These are phyloP conservation scores for Aspergillus nomiae DNA, from an alignment of 2,329 filamentous ascomycete genomes.

Conservation along the genomic window DNA sequence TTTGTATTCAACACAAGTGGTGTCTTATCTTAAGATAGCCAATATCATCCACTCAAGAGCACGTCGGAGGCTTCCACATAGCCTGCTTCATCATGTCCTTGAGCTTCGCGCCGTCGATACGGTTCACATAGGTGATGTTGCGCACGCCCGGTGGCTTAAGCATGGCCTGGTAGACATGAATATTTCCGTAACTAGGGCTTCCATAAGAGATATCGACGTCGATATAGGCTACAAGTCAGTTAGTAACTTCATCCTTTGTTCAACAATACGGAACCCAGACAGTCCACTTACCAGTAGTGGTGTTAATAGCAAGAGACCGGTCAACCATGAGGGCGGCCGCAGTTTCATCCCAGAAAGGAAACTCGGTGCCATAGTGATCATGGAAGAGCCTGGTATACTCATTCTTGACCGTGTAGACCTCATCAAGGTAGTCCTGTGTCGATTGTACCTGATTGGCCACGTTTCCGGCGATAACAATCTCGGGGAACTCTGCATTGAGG, in stretches of 20 bases:
- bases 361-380: slow-evolving; percentile 41
- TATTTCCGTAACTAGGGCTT: slow-evolving; percentile 46
- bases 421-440: slow-evolving; percentile 41
- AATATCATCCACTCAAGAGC: not conserved
- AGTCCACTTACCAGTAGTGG: slow-evolving; percentile 31
- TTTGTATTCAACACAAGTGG: not conserved
- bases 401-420: slow-evolving; percentile 39
- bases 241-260: not conserved
- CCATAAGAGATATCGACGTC: slow-evolving; percentile 48
- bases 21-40: not conserved
- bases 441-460: slow-evolving; percentile 52
- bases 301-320: slow-evolving; percentile 40
- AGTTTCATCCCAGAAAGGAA: slow-evolving; percentile 53
- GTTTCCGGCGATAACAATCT: slow-evolving; percentile 50
- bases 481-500: slow-evolving; percentile 50
- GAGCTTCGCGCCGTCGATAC: slow-evolving; percentile 39
- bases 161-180: slow-evolving; percentile 46
- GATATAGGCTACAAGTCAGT: slow-evolving; percentile 35
- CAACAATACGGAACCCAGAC: not conserved
- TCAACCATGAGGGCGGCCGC: slow-evolving; percentile 44
- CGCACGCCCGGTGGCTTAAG: slow-evolving; percentile 37
- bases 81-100: slow-evolving; percentile 34
- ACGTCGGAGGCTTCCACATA: slow-evolving; percentile 28
- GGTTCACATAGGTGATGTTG: slow-evolving; percentile 45
- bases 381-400: slow-evolving; percentile 43